Base-by-base conservation (phyloP, 2,329 filamentous ascomycete species). In the Geosmithia putterillii region DNA sequence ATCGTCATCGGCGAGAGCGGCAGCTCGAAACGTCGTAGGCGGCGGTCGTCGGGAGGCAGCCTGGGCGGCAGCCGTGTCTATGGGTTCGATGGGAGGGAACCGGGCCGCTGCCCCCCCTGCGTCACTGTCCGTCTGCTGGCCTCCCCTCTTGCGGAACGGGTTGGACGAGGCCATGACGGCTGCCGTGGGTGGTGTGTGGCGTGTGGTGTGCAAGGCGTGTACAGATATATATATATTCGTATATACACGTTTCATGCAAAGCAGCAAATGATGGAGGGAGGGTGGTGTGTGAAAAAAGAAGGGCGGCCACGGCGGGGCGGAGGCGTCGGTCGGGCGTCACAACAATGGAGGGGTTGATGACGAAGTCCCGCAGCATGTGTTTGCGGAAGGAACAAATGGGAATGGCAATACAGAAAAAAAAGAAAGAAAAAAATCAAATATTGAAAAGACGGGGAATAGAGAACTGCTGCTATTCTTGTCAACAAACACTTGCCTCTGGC, bases 81-180 rank as follows among this genome's bases (percentile, higher is more conserved):
- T 52, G 40, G 54, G 48, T 39, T 59, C 53, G 45, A 62, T 54
- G 44, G 54, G 20, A 48, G 32, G 40, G 22, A 45, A 39, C 6
- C 19, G 37, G 37, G 10, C 32, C 37, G n/a, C 37, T 5, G 12
- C 19, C 14, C 12, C 7, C 14, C 9, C 22, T 9, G 28, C 25
- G 17, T 20, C 12, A 18, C 17, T 3, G 12, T 21, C 14, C 7
- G 38, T n/a, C 18, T n/a, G 43, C 7, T 25, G 21, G 28, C 40
- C 34, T n/a, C n/a, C n/a, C n/a, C n/a, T 28, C 23, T 65, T 69
- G 48, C 71, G 71, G 53, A 75, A 75, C 10, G 71, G 71, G 50
- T 75, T 75, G 38, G 58, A 72, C 62, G 55, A 71, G 14, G 44
- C 21, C 44, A 45, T 45, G 32, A 54, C 50, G 56, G 10, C 10